Evolutionary conservation across 1,139 yeast genomes (phyloP), one percentile per base, ranked within the genome.

Genomic region (Martiniozyma asiatica): DNA sequence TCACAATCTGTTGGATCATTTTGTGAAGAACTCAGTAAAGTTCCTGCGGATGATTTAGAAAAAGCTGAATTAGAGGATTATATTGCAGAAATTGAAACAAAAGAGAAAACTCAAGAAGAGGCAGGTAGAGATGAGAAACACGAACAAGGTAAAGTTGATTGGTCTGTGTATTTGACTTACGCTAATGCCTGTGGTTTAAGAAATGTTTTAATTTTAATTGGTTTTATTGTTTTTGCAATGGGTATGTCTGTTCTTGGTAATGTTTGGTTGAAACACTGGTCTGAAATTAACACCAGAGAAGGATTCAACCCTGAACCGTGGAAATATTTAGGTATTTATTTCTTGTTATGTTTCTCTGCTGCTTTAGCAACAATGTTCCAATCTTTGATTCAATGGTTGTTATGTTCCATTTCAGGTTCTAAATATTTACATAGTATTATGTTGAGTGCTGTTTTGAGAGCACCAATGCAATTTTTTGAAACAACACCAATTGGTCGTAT

Each of bases 401-500:
- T 64, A 56, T 84, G 95, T 53, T 73, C 94, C 3, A 79, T 89
- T 44, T 72, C 73, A 35, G 94, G 93, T 10, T 87, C 96, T 6
- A 73, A 63, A 37, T 68, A 63, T 36, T 64, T 89, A 38, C 98
- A 89, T 53, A 69, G 75, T 39, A 56, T 59, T 18, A 87, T 89
- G 97, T 74, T 93, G 5, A 55, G 56, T 21, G 63, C 85, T 38
- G 94, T 89, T 10, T 58, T 89, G 38, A 67, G 89, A 38, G 94
- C 97, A 0, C 98, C 98, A 38, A 92, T 89, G 98, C 69, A 85
- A 22, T 89, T 92, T 53, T 89, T 92, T 50, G 98, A 92, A 56
- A 85, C 96, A 1, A 89, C 97, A 1, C 99, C 98, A 29, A 71
- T 89, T 40, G 98, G 99, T 22, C 72, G 98, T 55, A 73, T 92